Conservation (phyloP, 768 basidiomycete species). For the Macrocybe gigantea region DNA sequence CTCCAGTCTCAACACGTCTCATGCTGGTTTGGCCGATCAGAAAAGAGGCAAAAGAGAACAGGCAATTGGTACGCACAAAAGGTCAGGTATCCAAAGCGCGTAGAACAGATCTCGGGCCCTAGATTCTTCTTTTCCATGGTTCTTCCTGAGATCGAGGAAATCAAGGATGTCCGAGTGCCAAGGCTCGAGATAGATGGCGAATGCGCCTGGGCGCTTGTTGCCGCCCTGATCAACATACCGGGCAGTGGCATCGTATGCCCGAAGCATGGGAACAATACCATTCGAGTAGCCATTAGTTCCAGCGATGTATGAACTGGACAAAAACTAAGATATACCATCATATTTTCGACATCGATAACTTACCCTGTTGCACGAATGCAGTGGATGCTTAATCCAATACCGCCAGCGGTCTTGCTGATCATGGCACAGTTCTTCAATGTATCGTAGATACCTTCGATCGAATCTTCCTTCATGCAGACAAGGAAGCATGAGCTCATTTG, state of each 20-base stretch:
- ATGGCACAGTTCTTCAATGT: constrained; percentile 97
- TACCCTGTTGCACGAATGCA: constrained; percentile 94
- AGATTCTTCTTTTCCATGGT: constrained; percentile 97
- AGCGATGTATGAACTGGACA: constrained; percentile 86
- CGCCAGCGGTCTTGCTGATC: constrained; percentile 99
- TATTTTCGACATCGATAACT: constrained; percentile 13
- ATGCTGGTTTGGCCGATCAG: constrained; percentile 48
- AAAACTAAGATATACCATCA: background rate
- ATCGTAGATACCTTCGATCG: constrained; percentile 98
- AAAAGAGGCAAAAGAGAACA: background rate
- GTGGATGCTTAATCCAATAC: constrained; percentile 94
- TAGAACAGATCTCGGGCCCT: constrained; percentile 97
- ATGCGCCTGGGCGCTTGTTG: constrained; percentile 98
- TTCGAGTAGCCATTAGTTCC: constrained; percentile 99
- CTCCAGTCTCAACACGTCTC: constrained; percentile 90
- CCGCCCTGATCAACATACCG: constrained; percentile 99
- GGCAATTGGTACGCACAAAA: constrained; percentile 61
- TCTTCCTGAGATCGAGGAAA: constrained; percentile 96
- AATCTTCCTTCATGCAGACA: constrained; percentile 97
- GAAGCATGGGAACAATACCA: constrained; percentile 98
- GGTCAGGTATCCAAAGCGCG: constrained; percentile 95
- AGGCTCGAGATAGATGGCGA: constrained; percentile 97
- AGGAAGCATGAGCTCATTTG: constrained; percentile 97
- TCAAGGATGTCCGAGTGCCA: constrained; percentile 99
- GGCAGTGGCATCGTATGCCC: constrained; percentile 95